A percentile compares a stretch with the other conserved stretches of the same genome.
Evolutionary conservation across 2,329 filamentous ascomycete species (phyloP).

Genomic region (Ceratocystis huliohia): DNA sequence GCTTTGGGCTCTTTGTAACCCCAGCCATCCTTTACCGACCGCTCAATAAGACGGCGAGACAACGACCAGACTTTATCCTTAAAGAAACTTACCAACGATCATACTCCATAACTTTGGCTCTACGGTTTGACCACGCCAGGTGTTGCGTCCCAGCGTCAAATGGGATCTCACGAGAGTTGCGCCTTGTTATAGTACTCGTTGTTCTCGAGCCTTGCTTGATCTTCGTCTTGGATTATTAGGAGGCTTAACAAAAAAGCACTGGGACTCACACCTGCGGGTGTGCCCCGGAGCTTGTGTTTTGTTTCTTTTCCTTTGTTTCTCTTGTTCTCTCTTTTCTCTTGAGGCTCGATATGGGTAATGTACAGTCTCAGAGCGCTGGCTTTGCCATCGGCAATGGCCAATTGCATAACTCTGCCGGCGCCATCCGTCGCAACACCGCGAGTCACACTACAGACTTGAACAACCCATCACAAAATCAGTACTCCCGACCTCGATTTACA

Average conservation of each 20-base stretch:
- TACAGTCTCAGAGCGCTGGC: not conserved
- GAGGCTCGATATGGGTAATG: not conserved
- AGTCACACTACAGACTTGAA: not conserved
- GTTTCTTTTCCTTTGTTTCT: constrained; percentile 1
- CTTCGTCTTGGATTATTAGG: not conserved
- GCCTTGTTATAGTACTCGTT: not conserved
- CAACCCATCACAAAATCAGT: not conserved
- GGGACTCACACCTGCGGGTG: constrained; percentile 1
- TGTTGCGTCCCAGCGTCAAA: not conserved
- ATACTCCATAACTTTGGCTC: not conserved
- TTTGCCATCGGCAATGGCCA: not conserved
- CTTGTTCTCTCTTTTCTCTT: not conserved
- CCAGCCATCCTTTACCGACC: not conserved
- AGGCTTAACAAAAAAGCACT: not conserved
- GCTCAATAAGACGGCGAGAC: not conserved
- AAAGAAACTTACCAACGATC: not conserved
- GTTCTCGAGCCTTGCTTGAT: not conserved
- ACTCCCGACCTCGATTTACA: not conserved
- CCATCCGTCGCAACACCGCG: not conserved
- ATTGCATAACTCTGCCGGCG: not conserved
- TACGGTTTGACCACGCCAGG: not conserved
- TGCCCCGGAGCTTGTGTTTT: constrained; percentile 6
- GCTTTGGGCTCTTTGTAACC: not conserved
- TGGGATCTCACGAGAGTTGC: constrained; percentile 1
- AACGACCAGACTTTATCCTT: not conserved